A percentile compares a stretch with the other conserved stretches of the same genome.
Conservation (phyloP, 495 filamentous ascomycete species). For the Xylona heveae region DNA sequence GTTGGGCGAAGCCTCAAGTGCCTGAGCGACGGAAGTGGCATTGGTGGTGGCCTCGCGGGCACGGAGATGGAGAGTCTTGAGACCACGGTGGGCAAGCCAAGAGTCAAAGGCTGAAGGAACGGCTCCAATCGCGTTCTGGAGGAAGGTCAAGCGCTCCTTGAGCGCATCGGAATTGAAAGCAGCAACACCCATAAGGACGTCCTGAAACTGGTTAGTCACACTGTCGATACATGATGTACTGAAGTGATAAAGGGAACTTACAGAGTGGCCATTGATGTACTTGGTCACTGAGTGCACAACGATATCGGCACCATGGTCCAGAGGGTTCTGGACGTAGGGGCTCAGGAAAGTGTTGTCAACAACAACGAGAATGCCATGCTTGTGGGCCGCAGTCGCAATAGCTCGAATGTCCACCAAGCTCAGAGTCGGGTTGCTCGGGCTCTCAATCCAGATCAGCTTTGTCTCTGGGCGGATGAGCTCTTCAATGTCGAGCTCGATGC, state of each 20-base stretch:
- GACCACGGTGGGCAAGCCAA: slow-evolving; percentile 95
- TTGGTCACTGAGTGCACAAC: slow-evolving; percentile 99
- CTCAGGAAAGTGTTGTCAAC: slow-evolving; percentile 98
- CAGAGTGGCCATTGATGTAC: slow-evolving; percentile 93
- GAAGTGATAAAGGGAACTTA: slow-evolving; percentile 12
- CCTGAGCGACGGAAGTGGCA: slow-evolving; percentile 52
- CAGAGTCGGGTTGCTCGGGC: slow-evolving; percentile 83
- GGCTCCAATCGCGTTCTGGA: slow-evolving; percentile 94
- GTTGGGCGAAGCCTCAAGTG: slow-evolving; percentile 60
- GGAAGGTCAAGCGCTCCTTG: slow-evolving; percentile 58
- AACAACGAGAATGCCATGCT: slow-evolving; percentile 78
- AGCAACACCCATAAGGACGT: slow-evolving; percentile 94
- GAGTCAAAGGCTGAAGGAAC: slow-evolving; percentile 89
- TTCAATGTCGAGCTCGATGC: slow-evolving; percentile 69
- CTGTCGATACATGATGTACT: neutral
- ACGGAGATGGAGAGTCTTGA: slow-evolving; percentile 91
- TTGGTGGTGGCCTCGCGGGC: slow-evolving; percentile 68
- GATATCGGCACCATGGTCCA: slow-evolving; percentile 89
- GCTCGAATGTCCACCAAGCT: slow-evolving; percentile 76
- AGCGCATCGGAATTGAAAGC: slow-evolving; percentile 81
- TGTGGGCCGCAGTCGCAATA: slow-evolving; percentile 62
- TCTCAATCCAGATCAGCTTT: slow-evolving; percentile 95
- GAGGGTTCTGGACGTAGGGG: slow-evolving; percentile 89
- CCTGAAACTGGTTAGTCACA: slow-evolving; percentile 24
- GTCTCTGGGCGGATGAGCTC: slow-evolving; percentile 64